A percentile compares a stretch with the other conserved stretches of the same genome.
Conservation (phyloP, 805 yeast genomes). For the Schwanniomyces vanrijiae region DNA sequence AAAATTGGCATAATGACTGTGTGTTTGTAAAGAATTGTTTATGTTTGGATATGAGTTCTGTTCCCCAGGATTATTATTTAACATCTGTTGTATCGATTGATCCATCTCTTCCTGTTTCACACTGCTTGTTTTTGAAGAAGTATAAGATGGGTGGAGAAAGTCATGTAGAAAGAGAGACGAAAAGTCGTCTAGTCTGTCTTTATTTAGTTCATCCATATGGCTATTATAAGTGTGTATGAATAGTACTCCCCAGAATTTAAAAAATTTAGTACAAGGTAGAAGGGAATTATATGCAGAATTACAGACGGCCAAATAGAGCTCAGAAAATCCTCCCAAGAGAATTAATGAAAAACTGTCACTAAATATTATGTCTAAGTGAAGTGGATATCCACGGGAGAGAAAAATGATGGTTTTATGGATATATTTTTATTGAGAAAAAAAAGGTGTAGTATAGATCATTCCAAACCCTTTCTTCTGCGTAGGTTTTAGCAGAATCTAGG, state of each 20-base stretch:
- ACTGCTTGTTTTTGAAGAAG: not conserved
- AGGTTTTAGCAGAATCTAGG: too few relatives aligned
- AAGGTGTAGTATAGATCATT: too few relatives aligned
- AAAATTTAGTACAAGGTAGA: not conserved
- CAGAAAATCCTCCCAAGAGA: not conserved
- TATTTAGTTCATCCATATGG: conserved; percentile 6
- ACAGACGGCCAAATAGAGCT: not conserved
- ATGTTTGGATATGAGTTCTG: not conserved
- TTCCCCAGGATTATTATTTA: not conserved
- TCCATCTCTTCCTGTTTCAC: conserved; percentile 11
- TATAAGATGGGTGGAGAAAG: conserved; percentile 23
- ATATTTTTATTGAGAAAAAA: too few relatives aligned
- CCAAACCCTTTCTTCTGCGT: too few relatives aligned
- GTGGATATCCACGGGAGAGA: not conserved
- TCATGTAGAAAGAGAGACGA: conserved; percentile 44
- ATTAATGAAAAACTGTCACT: too few relatives aligned
- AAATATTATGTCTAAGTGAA: too few relatives aligned
- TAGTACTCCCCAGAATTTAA: not conserved
- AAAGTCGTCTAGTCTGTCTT: conserved; percentile 37
- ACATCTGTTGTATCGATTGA: not conserved
- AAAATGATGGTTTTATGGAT: too few relatives aligned
- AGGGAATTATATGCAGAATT: not conserved
- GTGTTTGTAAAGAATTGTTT: conserved; percentile 10
- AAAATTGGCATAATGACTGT: conserved; percentile 27
- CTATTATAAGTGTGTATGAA: not conserved